A percentile compares a stretch with the other conserved stretches of the same genome.
Evolutionary conservation across 148 eudicot species (phyloP).

Genomic region (Rhododendron vialii): DNA sequence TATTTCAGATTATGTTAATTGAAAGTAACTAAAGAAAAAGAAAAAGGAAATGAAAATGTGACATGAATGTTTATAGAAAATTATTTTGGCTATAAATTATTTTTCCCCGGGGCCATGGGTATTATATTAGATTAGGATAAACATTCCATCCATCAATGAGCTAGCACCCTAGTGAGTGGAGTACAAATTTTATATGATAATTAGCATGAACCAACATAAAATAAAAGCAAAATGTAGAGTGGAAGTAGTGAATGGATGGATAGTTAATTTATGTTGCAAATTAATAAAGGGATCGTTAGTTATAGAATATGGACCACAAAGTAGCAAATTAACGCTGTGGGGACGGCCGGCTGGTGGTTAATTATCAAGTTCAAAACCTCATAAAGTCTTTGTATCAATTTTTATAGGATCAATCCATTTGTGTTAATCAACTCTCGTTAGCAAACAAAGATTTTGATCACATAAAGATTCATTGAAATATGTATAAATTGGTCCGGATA

Average conservation of each 20-base stretch:
- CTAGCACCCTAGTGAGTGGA: neutral
- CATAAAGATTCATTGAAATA: too few relatives aligned
- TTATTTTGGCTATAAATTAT: neutral
- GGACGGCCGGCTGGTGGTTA: neutral
- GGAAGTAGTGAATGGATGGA: neutral
- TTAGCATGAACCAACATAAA: neutral
- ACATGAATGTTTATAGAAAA: too few relatives aligned
- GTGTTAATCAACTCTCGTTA: too few relatives aligned
- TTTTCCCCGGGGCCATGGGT: neutral
- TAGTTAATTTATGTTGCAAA: neutral
- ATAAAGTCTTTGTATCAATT: too few relatives aligned
- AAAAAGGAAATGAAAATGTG: neutral
- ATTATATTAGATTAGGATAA: neutral
- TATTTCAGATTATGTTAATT: neutral
- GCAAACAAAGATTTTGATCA: too few relatives aligned
- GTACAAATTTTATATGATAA: neutral
- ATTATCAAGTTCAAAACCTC: too few relatives aligned
- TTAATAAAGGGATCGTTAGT: neutral
- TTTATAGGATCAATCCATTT: too few relatives aligned
- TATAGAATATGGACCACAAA: neutral
- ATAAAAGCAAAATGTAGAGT: neutral
- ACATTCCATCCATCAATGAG: neutral
- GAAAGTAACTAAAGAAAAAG: neutral
- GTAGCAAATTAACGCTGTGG: neutral
- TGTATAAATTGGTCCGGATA: too few relatives aligned